These are phyloP conservation scores for Solanum lignicaule DNA, from an alignment of 257 asterid genomes.

Conservation along the genomic window DNA sequence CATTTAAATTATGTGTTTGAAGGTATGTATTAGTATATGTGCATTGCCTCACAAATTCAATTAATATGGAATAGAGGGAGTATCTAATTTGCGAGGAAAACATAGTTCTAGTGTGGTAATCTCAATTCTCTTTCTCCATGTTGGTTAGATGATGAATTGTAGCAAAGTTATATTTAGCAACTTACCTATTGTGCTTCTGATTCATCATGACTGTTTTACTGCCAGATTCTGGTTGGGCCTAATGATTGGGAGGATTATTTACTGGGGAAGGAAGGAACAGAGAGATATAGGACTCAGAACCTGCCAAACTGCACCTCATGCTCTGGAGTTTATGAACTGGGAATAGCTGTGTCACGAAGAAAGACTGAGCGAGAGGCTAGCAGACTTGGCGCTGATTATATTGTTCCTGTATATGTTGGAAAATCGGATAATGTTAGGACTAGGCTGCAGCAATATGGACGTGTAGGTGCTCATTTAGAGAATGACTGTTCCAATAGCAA, in stretches of 20 bases:
- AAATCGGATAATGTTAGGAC: constrained; percentile 81
- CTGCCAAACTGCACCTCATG: constrained; percentile 63
- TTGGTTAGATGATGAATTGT: background rate
- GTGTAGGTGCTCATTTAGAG: constrained; percentile 88
- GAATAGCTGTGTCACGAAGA: constrained; percentile 24
- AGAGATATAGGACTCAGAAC: constrained; percentile 70
- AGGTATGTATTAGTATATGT: background rate
- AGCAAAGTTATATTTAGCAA: background rate
- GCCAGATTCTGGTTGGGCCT: constrained; percentile 66
- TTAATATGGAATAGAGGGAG: background rate
- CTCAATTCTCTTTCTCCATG: background rate
- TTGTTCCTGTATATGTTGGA: constrained; percentile 80
- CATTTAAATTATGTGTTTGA: too few species aligned
- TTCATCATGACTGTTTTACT: constrained; percentile 1
- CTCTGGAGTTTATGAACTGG: constrained; percentile 88
- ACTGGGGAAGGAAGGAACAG: constrained; percentile 66
- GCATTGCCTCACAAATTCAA: background rate
- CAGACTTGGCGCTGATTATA: constrained; percentile 38
- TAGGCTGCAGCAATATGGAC: constrained; percentile 87
- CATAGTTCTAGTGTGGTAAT: background rate
- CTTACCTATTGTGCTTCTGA: background rate
- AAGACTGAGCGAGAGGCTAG: constrained; percentile 26
- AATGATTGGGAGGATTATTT: constrained; percentile 66
- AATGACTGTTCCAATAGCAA: constrained; percentile 25
- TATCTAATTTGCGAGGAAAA: background rate